Evolutionary conservation across 768 basidiomycete genomes (phyloP), one percentile per base, ranked within the genome.

Genomic region (Boletus tylopilopsis): DNA sequence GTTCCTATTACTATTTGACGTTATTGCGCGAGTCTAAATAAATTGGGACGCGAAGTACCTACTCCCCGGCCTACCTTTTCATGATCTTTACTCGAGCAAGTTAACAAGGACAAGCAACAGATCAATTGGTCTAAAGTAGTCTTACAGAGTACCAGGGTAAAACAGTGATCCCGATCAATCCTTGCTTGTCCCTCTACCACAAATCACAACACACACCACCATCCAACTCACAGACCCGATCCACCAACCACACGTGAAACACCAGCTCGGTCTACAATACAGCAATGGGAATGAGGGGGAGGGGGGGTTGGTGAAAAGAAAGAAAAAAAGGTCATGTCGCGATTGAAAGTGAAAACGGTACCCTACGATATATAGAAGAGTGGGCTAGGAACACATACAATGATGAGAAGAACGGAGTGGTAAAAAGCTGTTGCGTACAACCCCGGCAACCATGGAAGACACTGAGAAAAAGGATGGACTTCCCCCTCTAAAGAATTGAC

Each of bases 341-440:
- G 32, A 63, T 58, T 59, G 59, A 32, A 43, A 54, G 34, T 43
- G 56, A 37, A 51, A 45, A 54, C 43, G 46, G 49, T 57, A 69
- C 42, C 66, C 57, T 56, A 58, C 45, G 62, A 62, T 64, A 68
- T 68, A 67, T 68, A 69, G n/a, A n/a, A 56, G 40, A 49, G n/a
- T 27, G 22, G 49, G 52, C 50, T 41, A 51, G 50, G 44, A 58
- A 64, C 52, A 55, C 55, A 57, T 37, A 47, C 18, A 30, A 30
- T 30, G 29, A 30, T 37, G 36, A 36, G 44, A 30, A 44, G 49
- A 47, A 52, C 42, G 45, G 44, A 23, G 49, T 8, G 51, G 40
- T 43, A 39, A 49, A 50, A 52, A 47, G 54, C 44, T 43, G 54
- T 45, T 59, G 55, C 36, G 50, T 29, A 41, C 33, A 42, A 39